Base-by-base conservation (phyloP, 1,284 basidiomycete species). In the Melanopsichium pennsylvanicum region DNA sequence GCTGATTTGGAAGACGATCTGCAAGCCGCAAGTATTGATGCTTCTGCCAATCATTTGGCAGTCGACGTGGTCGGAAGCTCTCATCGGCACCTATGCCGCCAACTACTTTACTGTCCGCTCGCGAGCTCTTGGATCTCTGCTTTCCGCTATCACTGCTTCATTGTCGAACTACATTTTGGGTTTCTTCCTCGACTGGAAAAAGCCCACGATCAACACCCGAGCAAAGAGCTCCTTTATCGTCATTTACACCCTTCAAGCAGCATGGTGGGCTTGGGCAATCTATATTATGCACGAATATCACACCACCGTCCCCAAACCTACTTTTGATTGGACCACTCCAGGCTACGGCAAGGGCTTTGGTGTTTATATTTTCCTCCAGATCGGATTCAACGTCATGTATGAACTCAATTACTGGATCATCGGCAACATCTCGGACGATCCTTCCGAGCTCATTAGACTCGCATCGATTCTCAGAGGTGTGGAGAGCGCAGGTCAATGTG, bases 71-170 rank as follows among this genome's bases (percentile, higher is more conserved):
- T 69, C 46, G 27, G 78, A 73, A 31, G 54, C 75, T 6, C 66
- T 81, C 29, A 72, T 76, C 10, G 74, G 75, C 3, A 77, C 78
- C 2, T 82, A 78, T 52, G 67, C 72, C n/a, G 72, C 72, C 13
- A 78, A 74, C 15, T 60, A 72, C 63, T 74, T 70, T 26, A 66
- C 64, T 19, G 73, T 73, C 4, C 51, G 76, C 11, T 52, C 69
- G 19, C 61, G 82, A 11, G 82, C 82, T 0, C 72, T 83, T n/a
- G 80, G 78, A 13, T 81, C 81, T 4, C 63, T 83, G 31, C 59
- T 82, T 23, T 62, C 68, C 8, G 81, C 82, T 7, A 41, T 82
- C 33, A 32, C 74, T 10, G 66, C 74, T 0, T 70, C 79, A 41
- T 8, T 80, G 35, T 58, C 59, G 63, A 81, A 82, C 72, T 75